These are phyloP conservation scores for Trichoderma sp. DNA, from an alignment of 2,329 filamentous ascomycete species.

Conservation along the genomic window DNA sequence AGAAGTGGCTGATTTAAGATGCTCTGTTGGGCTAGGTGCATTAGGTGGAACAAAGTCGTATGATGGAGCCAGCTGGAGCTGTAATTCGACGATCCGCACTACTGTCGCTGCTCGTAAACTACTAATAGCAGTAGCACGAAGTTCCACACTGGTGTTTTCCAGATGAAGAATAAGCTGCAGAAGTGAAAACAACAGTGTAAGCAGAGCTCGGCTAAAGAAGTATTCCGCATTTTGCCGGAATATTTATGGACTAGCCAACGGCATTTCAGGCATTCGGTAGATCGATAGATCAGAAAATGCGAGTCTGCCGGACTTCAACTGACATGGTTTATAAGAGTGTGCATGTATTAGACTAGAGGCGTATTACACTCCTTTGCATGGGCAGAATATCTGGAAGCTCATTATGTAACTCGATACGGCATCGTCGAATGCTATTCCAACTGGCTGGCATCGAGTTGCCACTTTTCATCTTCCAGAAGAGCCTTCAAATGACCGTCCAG, in stretches of 20 bases:
- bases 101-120: neutral
- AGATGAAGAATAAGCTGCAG: neutral
- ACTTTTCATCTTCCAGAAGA: conserved; percentile 39
- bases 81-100: neutral
- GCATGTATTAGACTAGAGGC: neutral
- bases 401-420: neutral
- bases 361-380: neutral
- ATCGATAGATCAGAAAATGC: neutral
- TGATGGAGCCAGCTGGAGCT: neutral
- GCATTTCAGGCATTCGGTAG: neutral
- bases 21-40: neutral
- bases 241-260: neutral
- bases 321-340: neutral
- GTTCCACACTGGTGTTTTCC: neutral
- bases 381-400: neutral
- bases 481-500: conserved; percentile 61
- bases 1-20: neutral
- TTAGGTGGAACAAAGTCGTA: neutral
- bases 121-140: neutral
- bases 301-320: neutral
- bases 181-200: neutral
- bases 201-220: neutral
- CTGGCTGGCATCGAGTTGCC: conserved; percentile 4
- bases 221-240: neutral
- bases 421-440: neutral